Percentiles rank a stretch among this genome's conserved stretches.
phyloP scores from a whole-genome alignment of 495 filamentous ascomycete species.

The Aspergillus coremiiformis region DNA sequence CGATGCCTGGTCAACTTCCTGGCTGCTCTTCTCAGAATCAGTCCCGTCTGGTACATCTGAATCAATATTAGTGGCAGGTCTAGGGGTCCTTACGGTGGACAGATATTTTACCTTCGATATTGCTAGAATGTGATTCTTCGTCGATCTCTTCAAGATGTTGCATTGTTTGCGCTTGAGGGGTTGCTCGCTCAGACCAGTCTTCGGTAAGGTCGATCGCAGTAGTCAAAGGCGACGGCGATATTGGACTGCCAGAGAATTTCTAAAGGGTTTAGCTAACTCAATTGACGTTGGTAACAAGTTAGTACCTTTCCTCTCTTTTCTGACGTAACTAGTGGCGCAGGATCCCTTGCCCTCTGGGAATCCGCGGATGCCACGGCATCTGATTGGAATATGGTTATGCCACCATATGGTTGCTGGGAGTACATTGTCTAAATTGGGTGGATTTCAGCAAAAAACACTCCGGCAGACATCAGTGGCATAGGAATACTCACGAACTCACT shows the following conservation, averaged over 20 bases:
- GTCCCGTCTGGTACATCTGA: constrained; percentile 42
- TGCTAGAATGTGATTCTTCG: constrained; percentile 44
- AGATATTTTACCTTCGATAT: constrained; percentile 57
- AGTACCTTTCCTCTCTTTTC: constrained; percentile 15
- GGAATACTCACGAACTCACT: constrained; percentile 58
- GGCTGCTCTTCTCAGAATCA: constrained; percentile 25
- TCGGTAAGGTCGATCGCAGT: constrained; percentile 60
- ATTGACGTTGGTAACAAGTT: neutral
- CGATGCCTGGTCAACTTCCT: constrained; percentile 37
- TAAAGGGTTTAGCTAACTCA: constrained; percentile 8
- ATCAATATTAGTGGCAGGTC: constrained; percentile 11
- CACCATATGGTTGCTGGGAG: neutral
- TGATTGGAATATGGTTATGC: neutral
- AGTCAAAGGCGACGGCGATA: constrained; percentile 58
- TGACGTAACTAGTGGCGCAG: constrained; percentile 10
- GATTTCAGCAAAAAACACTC: neutral
- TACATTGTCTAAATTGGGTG: neutral
- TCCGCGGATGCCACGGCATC: neutral
- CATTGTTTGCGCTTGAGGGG: constrained; percentile 75
- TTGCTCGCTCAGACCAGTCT: constrained; percentile 61
- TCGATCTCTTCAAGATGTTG: constrained; percentile 58
- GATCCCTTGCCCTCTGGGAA: neutral
- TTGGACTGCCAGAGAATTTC: constrained; percentile 31
- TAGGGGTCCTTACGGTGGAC: neutral
- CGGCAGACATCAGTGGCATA: neutral